phyloP scores from a whole-genome alignment of 2,329 filamentous ascomycete species.

The Aureobasidium melanogenum region DNA sequence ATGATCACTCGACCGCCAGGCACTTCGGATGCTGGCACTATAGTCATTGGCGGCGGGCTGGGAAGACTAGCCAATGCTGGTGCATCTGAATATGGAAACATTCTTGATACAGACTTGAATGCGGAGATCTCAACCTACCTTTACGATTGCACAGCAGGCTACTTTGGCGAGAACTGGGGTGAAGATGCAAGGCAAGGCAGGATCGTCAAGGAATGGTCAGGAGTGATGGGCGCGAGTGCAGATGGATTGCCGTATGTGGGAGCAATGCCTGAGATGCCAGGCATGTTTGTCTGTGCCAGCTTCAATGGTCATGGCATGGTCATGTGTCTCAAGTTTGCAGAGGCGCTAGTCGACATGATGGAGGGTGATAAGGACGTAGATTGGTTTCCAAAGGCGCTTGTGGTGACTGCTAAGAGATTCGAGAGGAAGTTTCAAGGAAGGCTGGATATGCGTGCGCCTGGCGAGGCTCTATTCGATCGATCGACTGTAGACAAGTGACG shows the following conservation, averaged over 20 bases:
- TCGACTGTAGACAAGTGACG: background rate
- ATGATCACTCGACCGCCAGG: slow-evolving; percentile 51
- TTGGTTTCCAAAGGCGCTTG: slow-evolving; percentile 49
- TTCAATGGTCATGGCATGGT: slow-evolving; percentile 53
- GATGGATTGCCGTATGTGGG: slow-evolving; percentile 43
- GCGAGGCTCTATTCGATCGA: slow-evolving; percentile 9
- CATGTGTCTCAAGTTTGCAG: slow-evolving; percentile 41
- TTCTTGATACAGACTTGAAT: slow-evolving; percentile 48
- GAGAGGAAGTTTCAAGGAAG: slow-evolving; percentile 12
- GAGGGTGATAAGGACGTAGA: slow-evolving; percentile 22
- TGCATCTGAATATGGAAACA: slow-evolving; percentile 43
- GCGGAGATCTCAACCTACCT: slow-evolving; percentile 43
- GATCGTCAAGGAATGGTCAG: slow-evolving; percentile 36
- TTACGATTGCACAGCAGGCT: slow-evolving; percentile 33
- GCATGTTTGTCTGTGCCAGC: slow-evolving; percentile 48
- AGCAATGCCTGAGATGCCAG: slow-evolving; percentile 31
- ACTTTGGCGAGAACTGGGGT: slow-evolving; percentile 43
- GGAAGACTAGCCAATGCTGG: slow-evolving; percentile 34
- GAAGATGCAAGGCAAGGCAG: slow-evolving; percentile 19
- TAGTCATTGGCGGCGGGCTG: slow-evolving; percentile 55
- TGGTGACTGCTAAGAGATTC: slow-evolving; percentile 37
- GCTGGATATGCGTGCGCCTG: slow-evolving; percentile 15
- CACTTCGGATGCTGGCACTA: slow-evolving; percentile 37
- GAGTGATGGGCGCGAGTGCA: slow-evolving; percentile 44
- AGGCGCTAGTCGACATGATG: slow-evolving; percentile 48